Base-by-base conservation (phyloP, 257 asterid species). In the Solanum arcanum region DNA sequence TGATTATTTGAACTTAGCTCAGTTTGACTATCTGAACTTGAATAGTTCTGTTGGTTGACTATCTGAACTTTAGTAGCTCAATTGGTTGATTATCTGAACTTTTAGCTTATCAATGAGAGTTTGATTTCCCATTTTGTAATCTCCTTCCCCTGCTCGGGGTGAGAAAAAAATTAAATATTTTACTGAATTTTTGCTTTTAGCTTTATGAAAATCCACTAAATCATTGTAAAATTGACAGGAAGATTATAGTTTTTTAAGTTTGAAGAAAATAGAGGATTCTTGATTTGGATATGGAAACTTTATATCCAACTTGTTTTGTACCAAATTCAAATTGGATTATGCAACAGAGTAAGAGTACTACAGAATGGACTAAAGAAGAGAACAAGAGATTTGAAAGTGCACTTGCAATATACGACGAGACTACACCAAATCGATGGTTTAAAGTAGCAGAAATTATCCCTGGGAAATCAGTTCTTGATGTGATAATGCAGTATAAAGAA, bases 331-430 rank as follows among this genome's bases (percentile, higher is more conserved):
- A 89, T 39, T 85, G 93, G 92, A 86, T 89, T 16, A 85, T 92
- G 69, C 90, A 87, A 31, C 88, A 89, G 69, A 87, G 90, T 2
- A 87, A 88, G 76, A 90, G 88, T 85, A 87, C 88, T 86, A 86
- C 91, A 5, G 42, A 69, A 86, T 96, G 99, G 98, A 95, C 95
- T 8, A 87, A 90, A 86, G 98, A 95, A 86, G 98, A 96, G 91
- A 96, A 96, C 94, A 91, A 93, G 94, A 85, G 5, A 86, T 96
- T 96, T 64, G 99, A 96, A 90, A 91, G 89, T 49, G 98, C 98
- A 23, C 92, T 96, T 10, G 99, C 97, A 23, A 33, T 91, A 27
- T 90, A 89, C 78, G 98, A 95, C 41, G 97, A 96, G 87, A 93
- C 87, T 46, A 91, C 91, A 11, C 98, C 99, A 1, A 90, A 94